These are phyloP conservation scores for Oxyria digyna DNA, from an alignment of 148 eudicot genomes.

Conservation along the genomic window DNA sequence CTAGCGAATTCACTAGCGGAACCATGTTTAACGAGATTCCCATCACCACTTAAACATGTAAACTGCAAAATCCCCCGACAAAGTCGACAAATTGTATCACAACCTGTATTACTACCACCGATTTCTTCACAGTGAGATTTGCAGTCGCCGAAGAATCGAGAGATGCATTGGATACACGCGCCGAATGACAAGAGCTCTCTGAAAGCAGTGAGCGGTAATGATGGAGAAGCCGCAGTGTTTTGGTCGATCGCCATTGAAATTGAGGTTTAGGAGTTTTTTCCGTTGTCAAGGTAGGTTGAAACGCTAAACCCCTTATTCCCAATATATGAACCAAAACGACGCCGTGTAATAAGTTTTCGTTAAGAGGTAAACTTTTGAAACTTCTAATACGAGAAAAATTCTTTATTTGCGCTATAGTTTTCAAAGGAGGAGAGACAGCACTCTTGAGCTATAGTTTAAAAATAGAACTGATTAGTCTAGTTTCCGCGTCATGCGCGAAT, in stretches of 20 bases:
- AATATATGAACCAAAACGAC: too few relatives aligned
- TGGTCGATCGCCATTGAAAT: not conserved
- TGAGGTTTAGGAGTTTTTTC: not conserved
- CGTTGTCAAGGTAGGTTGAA: not conserved
- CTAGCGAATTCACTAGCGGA: conserved; percentile 50
- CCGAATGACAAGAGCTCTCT: conserved; percentile 42
- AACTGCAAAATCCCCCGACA: conserved; percentile 83
- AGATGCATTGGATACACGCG: conserved; percentile 61
- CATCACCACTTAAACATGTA: conserved; percentile 32
- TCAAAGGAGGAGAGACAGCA: too few relatives aligned
- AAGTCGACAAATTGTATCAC: conserved; percentile 34
- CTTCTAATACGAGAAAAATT: too few relatives aligned
- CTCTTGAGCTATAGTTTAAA: too few relatives aligned
- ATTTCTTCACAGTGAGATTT: conserved; percentile 19
- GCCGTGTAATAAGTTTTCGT: too few relatives aligned
- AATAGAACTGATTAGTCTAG: too few relatives aligned
- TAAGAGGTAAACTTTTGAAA: too few relatives aligned
- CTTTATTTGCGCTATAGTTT: too few relatives aligned
- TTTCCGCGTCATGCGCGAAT: too few relatives aligned
- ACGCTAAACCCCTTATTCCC: too few relatives aligned
- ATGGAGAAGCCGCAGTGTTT: conserved; percentile 12
- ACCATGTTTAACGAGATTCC: conserved; percentile 22
- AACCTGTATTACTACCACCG: conserved; percentile 9
- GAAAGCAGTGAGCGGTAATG: conserved; percentile 33
- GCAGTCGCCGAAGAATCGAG: conserved; percentile 49